A percentile compares a stretch with the other conserved stretches of the same genome.
Conservation (phyloP, 2,329 filamentous ascomycete genomes). For the Xylariaceae sp. region DNA sequence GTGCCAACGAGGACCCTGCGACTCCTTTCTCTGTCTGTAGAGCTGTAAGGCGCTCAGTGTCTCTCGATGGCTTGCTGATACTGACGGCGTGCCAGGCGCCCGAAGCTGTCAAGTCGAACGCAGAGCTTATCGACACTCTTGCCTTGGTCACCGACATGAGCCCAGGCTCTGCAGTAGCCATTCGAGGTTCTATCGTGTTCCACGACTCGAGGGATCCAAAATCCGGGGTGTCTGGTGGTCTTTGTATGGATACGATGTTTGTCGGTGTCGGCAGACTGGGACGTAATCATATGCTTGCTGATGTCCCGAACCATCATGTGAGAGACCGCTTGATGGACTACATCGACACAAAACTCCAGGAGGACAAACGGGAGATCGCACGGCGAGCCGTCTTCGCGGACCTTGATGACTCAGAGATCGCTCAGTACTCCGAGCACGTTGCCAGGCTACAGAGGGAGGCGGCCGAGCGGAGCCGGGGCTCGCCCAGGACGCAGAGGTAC, state of each 20-base stretch:
- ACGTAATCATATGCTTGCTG: slow-evolving; percentile 9
- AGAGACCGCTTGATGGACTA: slow-evolving; percentile 10
- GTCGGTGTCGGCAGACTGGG: slow-evolving; percentile 6
- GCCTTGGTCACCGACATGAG: slow-evolving; percentile 1
- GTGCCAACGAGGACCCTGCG: background rate
- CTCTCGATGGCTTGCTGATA: background rate
- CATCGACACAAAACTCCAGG: slow-evolving; percentile 6
- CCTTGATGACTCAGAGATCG: background rate
- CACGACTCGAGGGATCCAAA: background rate
- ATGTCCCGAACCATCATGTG: slow-evolving; percentile 10
- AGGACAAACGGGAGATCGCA: slow-evolving; percentile 4
- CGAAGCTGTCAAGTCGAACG: slow-evolving; percentile 7
- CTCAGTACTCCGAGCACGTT: background rate
- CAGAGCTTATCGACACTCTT: slow-evolving; percentile 9
- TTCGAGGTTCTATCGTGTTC: background rate
- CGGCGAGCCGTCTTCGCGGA: slow-evolving; percentile 9
- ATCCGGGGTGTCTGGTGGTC: background rate
- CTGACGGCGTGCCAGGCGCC: slow-evolving; percentile 3
- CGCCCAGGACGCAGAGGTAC: too few species aligned
- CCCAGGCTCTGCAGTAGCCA: background rate
- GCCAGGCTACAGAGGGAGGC: too few species aligned
- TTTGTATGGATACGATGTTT: background rate
- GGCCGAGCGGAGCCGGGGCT: too few species aligned
- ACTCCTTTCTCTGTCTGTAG: slow-evolving; percentile 9
- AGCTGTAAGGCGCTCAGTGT: slow-evolving; percentile 3